phyloP scores from a whole-genome alignment of 495 filamentous ascomycete species.

The Acidiella bohemica region DNA sequence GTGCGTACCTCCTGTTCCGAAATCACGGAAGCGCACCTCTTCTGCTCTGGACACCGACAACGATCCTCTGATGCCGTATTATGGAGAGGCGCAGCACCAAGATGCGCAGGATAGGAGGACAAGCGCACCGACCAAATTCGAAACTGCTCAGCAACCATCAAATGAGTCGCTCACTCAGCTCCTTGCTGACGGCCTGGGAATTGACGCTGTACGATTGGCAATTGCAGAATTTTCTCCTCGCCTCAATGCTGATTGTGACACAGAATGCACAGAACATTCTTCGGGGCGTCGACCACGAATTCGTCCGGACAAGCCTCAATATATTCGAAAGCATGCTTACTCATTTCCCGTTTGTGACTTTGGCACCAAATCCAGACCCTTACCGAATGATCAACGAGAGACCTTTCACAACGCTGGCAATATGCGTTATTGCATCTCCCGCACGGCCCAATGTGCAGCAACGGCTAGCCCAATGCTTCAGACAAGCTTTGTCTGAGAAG shows the following conservation, averaged over 20 bases:
- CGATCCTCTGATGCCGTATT: too few relatives aligned
- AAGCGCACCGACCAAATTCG: too few relatives aligned
- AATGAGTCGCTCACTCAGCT: neutral
- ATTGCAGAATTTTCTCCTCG: neutral
- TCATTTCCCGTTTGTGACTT: slow-evolving; percentile 5
- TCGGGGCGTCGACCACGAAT: slow-evolving; percentile 4
- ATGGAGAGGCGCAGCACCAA: too few relatives aligned
- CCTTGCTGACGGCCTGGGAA: neutral
- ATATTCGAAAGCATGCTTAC: neutral
- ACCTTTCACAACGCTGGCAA: slow-evolving; percentile 3
- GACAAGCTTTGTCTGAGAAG: neutral
- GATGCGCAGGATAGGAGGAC: too few relatives aligned
- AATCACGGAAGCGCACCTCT: too few relatives aligned
- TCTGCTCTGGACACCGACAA: too few relatives aligned
- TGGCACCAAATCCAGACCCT: neutral
- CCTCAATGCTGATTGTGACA: neutral
- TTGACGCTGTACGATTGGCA: neutral
- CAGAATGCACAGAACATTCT: neutral
- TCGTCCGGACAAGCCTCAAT: neutral
- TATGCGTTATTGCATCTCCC: slow-evolving; percentile 1
- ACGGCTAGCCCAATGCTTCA: slow-evolving; percentile 3
- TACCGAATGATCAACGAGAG: neutral
- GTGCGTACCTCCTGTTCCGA: too few relatives aligned
- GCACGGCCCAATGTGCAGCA: neutral
- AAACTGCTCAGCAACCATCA: too few relatives aligned